Base-by-base conservation (phyloP, 768 basidiomycete genomes). In the Agaricus bisporus region DNA sequence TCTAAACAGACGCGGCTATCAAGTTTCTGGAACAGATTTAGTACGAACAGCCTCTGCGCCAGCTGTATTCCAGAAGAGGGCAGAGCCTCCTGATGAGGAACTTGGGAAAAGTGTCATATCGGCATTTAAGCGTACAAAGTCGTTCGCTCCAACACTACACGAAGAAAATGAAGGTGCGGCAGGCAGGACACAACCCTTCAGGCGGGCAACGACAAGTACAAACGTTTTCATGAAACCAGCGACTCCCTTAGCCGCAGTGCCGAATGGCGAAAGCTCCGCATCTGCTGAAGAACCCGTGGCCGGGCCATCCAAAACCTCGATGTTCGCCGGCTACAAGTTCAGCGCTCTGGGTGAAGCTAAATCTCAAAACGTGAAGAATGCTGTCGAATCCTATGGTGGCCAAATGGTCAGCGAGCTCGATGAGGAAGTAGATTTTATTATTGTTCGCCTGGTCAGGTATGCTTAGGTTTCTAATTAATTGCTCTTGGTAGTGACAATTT, bases 361-460 rank as follows among this genome's bases (percentile, higher is more conserved):
- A 51, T 74, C 73, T 32, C 57, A 71, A 8, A 77, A 62, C 20
- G 87, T 91, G 22, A 74, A 78, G 41, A 62, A 60, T 6, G 88
- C 86, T 0, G 73, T 92, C 25, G 79, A 85, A 60, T 68, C 72
- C 11, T 72, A 71, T 52, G 85, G 88, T 0, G 87, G 87, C 1
- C 64, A 59, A 15, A 68, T 81, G 62, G 70, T 71, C 25, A 35
- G 69, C 12, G 79, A 71, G 14, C 68, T 70, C 6, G 78, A 77
- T 8, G 72, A 73, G 12, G 74, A 78, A 15, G 79, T 79, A 0
- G 81, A 83, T 65, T 87, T 80, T 56, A 74, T 88, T 50, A 66
- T 91, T 51, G 86, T 91, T 12, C 72, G 90, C 54, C 69, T 92
- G 11, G 81, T 85, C 58, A 89, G 88, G 90, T 90, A 51, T 9